Evolutionary conservation across 495 filamentous ascomycete species (phyloP), one percentile per base, ranked within the genome.

Genomic region (Neurospora sp.): DNA sequence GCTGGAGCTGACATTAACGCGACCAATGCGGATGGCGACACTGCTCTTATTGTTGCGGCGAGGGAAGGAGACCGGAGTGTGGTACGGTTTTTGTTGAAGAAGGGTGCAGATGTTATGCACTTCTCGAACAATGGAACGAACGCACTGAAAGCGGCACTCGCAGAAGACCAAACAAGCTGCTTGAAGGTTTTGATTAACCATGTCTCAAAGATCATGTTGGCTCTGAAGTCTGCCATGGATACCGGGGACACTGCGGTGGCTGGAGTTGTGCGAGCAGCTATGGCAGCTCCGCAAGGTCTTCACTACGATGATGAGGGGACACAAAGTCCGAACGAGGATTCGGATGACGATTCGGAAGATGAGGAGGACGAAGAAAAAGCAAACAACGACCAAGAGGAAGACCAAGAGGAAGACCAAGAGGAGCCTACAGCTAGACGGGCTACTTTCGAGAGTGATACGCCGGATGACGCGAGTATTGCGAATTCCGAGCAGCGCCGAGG

Each of bases 1-100:
- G 42, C 76, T 9, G 79, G 79, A 1, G 79, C 79, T 6, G 76
- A 80, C 44, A 78, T 81, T 53, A 79, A 81, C 45, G 77, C 80
- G 27, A 69, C 77, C 10, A 79, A 78, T 17, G 42, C 65, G 4
- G 77, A 80, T n/a, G 79, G 79, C 38, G 76, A 80, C 31, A 81
- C 79, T 1, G 73, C 79, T 48, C 76, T 81, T 20, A 79, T 81
- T 27, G 37, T 53, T 40, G 70, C 70, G 22, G 61, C 61, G 22
- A 37, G 12, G 61, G 22, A 27, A 27, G 61, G 61, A 14, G 61
- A 68, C 20, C 22, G 35, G 22, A 37, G 35, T 27, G 22, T 27
- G 22, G 61, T 68, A 12, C 61, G 61, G 22, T 27, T 68, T 14
- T n/a, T 68, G 9, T 27, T 68, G 61, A 37, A 68, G 61, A 27